A percentile compares a stretch with the other conserved stretches of the same genome.
phyloP scores from a whole-genome alignment of 345 rosid genomes.

The Angophora floribunda region DNA sequence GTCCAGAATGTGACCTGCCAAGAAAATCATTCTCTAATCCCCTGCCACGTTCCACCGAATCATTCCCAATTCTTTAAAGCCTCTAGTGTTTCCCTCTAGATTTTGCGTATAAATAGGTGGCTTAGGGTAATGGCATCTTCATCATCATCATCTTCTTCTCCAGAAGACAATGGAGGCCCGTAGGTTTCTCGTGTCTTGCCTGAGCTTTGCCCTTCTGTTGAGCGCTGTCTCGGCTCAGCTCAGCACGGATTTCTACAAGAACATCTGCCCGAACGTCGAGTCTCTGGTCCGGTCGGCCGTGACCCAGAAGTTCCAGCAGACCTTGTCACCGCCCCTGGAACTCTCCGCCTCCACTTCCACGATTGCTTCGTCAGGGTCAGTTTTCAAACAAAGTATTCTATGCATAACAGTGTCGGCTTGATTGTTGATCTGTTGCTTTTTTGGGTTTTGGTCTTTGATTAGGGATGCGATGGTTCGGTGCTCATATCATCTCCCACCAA shows the following conservation, averaged over 20 bases:
- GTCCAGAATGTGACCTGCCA: neutral
- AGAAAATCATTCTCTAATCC: neutral
- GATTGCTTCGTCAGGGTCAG: constrained; percentile 58
- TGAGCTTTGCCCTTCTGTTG: neutral
- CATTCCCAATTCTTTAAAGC: neutral
- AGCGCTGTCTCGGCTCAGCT: constrained; percentile 26
- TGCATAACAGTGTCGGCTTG: neutral
- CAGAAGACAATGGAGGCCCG: neutral
- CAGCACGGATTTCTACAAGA: constrained; percentile 21
- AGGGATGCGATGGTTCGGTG: constrained; percentile 74
- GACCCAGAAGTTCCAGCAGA: constrained; percentile 41
- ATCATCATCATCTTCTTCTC: neutral
- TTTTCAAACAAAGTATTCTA: neutral
- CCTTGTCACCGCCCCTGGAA: constrained; percentile 54
- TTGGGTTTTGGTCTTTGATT: neutral
- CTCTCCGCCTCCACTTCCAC: constrained; percentile 56
- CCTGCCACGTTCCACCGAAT: neutral
- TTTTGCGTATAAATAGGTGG: neutral
- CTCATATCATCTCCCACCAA: constrained; percentile 14
- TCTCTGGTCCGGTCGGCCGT: constrained; percentile 45
- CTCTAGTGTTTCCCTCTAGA: neutral
- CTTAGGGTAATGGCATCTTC: neutral
- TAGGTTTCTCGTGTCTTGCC: neutral
- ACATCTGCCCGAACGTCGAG: constrained; percentile 50
- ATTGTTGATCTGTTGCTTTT: neutral